These are phyloP conservation scores for Mycena leptocephala DNA, from an alignment of 768 basidiomycete genomes.

Conservation along the genomic window DNA sequence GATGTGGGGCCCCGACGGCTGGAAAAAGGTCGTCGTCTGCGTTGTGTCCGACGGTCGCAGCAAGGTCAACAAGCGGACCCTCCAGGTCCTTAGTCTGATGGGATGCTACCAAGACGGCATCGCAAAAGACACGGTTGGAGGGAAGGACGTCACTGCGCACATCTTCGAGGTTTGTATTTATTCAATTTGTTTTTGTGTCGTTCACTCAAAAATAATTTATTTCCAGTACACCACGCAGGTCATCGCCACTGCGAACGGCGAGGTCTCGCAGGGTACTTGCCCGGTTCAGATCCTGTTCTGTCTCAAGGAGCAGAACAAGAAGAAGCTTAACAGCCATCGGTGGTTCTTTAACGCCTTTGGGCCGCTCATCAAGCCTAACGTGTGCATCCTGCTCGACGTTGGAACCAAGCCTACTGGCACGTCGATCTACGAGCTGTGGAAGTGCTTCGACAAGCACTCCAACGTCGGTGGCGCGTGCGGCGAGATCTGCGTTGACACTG, in stretches of 20 bases:
- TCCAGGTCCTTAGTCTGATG: constrained; percentile 92
- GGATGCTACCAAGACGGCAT: constrained; percentile 92
- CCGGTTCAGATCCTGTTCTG: constrained; percentile 93
- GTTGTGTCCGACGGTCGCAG: constrained; percentile 89
- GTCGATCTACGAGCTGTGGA: constrained; percentile 97
- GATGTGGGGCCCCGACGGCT: constrained; percentile 90
- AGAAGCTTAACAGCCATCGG: constrained; percentile 95
- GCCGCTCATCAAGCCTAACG: constrained; percentile 89
- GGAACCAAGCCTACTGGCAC: constrained; percentile 96
- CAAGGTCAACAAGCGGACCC: constrained; percentile 92
- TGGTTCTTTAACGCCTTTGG: constrained; percentile 99
- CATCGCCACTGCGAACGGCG: constrained; percentile 84
- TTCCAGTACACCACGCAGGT: constrained; percentile 86
- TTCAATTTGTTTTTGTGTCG: neutral
- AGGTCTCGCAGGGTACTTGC: constrained; percentile 82
- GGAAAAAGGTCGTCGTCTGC: constrained; percentile 94
- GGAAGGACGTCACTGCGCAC: constrained; percentile 94
- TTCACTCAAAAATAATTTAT: constrained; percentile 3
- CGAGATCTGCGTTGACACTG: constrained; percentile 91
- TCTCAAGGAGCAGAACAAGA: constrained; percentile 96
- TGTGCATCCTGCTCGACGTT: constrained; percentile 94
- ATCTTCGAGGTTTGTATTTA: constrained; percentile 80
- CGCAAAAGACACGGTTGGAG: constrained; percentile 89
- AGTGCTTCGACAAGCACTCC: constrained; percentile 90
- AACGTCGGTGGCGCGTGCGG: constrained; percentile 97